Percentiles rank a stretch among this genome's conserved stretches.
Conservation (phyloP, 345 rosid genomes). For the Triadica sebifera region DNA sequence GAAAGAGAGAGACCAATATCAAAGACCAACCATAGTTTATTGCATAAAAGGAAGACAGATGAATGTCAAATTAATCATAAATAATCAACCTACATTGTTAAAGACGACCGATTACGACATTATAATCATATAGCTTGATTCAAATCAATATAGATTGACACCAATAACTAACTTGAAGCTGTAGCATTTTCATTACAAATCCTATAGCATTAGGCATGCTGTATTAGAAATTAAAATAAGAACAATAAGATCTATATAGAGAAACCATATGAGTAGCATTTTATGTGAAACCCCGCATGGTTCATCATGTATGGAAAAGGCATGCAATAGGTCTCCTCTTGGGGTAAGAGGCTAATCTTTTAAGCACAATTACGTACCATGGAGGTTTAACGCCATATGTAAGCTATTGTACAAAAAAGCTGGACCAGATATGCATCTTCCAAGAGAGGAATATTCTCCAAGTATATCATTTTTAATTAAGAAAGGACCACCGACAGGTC, state of each 20-base stretch:
- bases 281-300: background rate
- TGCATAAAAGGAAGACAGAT: conserved; percentile 1
- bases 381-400: no score
- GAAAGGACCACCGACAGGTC: background rate
- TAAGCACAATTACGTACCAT: background rate
- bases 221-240: background rate
- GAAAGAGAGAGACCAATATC: background rate
- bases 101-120: background rate
- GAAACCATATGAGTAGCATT: background rate
- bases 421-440: no score
- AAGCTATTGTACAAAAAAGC: no score
- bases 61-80: background rate
- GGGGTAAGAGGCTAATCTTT: background rate
- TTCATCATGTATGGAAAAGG: background rate
- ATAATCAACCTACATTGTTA: background rate
- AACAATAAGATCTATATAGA: background rate
- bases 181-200: background rate
- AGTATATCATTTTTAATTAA: background rate
- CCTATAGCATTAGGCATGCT: background rate
- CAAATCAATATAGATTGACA: background rate
- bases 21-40: background rate
- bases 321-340: background rate
- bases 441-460: background rate
- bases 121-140: background rate
- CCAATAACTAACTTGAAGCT: background rate